Evolutionary conservation across 192 early-diverging fungal species (phyloP), one percentile per base, ranked within the genome.

Genomic region (Coemansia sp.): DNA sequence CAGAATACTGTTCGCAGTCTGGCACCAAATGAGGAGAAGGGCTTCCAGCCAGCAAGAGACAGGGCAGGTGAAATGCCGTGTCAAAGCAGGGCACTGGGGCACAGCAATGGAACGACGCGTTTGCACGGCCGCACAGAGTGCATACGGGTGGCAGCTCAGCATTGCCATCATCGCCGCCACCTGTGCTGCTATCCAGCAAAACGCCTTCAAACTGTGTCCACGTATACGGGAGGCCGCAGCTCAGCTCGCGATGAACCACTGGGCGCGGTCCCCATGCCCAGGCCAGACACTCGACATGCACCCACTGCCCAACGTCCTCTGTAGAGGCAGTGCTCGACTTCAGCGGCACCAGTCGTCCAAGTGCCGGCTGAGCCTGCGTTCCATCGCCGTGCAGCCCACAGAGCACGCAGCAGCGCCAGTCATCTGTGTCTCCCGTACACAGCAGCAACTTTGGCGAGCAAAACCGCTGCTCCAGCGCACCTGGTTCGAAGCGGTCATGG

Each of bases 251-350:
- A 20, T 41, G 30, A 1, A 31, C 51, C 0, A 62, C 51, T 4
- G 66, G 40, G 17, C 73, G 66, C 40, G 74, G 74, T 0, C 74
- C 74, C 74, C 74, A 77, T 15, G 74, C 59, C 74, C 74, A 77
- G 11, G 74, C 74, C 20, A 77, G 40, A 11, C 74, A 77, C 30
- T 77, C 74, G 28, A 71, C 64, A 43, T 77, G 74, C 11, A 49
- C 74, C 74, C 74, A 77, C 2, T 36, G 38, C 2, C 11, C 49
- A 17, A 15, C 6, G 3, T 20, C 49, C 5, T 15, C 8, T 38
- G 21, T 31, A 17, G 51, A 14, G 18, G 41, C 40, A 3, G 45
- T 18, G 40, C 15, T n/a, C 3, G 20, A 2, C 39, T 31, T 23
- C 20, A 76, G 39, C 0, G 74, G 69, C 15, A 77, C 45, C 12